A percentile compares a stretch with the other conserved stretches of the same genome.
Evolutionary conservation across 1,284 basidiomycete genomes (phyloP).

Genomic region (Cystobasidium slooffiae): DNA sequence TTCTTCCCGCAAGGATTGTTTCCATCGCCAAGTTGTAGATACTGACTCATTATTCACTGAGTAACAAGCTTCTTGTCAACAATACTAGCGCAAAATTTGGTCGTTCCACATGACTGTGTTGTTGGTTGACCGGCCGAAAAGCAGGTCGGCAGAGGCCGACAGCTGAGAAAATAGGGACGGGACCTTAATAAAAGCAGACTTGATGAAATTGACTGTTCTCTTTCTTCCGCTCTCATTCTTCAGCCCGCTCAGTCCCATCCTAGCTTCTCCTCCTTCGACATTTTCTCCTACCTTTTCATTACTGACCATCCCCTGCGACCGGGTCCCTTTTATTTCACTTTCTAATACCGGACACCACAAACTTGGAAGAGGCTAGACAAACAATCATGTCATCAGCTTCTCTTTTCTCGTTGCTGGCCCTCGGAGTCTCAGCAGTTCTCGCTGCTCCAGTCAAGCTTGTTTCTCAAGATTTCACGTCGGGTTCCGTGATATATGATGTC

Average conservation of each 20-base stretch:
- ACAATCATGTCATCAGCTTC: not conserved
- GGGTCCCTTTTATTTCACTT: not conserved
- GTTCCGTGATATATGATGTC: not conserved
- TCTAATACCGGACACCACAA: not conserved
- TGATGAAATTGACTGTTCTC: not conserved
- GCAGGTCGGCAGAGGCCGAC: too few relatives aligned
- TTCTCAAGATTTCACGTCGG: not conserved
- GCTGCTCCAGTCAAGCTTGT: slow-evolving; percentile 10
- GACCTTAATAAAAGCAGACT: too few relatives aligned
- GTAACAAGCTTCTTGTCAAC: too few relatives aligned
- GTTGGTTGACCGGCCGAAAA: too few relatives aligned
- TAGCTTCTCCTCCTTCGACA: not conserved
- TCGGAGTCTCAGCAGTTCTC: not conserved
- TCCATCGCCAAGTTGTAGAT: too few relatives aligned
- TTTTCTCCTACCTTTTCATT: not conserved
- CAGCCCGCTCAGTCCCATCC: not conserved
- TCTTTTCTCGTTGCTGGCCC: not conserved
- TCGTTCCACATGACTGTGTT: too few relatives aligned
- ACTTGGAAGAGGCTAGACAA: too few relatives aligned
- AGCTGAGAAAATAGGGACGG: not conserved
- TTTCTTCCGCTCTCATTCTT: not conserved
- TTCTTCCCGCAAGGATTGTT: too few relatives aligned
- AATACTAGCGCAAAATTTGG: too few relatives aligned
- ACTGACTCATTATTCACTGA: too few relatives aligned
- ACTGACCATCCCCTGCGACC: not conserved